phyloP scores from a whole-genome alignment of 2,329 filamentous ascomycete species.

The Xylogone sp. region DNA sequence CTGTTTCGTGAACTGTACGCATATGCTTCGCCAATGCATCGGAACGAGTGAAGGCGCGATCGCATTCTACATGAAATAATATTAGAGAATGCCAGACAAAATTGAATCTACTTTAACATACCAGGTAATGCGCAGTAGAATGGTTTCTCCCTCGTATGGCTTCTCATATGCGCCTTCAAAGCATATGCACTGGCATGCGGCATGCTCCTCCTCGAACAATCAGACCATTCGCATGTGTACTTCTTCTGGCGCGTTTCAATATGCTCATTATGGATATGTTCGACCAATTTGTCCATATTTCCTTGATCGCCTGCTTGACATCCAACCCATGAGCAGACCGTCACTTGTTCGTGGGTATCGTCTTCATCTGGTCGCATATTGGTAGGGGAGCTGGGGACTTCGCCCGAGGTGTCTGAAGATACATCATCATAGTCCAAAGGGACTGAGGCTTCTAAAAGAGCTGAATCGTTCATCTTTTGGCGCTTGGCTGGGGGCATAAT shows the following conservation, averaged over 20 bases:
- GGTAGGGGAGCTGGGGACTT: conserved; percentile 68
- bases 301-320: conserved; percentile 67
- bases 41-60: conserved; percentile 91
- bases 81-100: conserved; percentile 14
- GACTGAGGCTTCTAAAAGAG: conserved; percentile 17
- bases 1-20: conserved; percentile 97
- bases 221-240: conserved; percentile 97
- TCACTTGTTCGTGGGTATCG: conserved; percentile 72
- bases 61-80: conserved; percentile 66
- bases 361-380: conserved; percentile 69
- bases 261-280: conserved; percentile 88
- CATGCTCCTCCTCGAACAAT: conserved; percentile 82
- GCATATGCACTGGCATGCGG: conserved; percentile 95
- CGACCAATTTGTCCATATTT: conserved; percentile 78
- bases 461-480: conserved; percentile 21
- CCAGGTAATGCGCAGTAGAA: conserved; percentile 95
- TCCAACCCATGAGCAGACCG: conserved; percentile 73
- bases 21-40: conserved; percentile 97
- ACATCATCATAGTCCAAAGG: conserved; percentile 45
- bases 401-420: conserved; percentile 86
- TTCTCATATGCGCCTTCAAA: conserved; percentile 94
- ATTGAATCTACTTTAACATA: conserved; percentile 37
- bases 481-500: conserved; percentile 29
- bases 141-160: conserved; percentile 95
- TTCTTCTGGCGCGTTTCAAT: conserved; percentile 92